Conservation (phyloP, 345 rosid genomes). For the Heritiera fomes region DNA sequence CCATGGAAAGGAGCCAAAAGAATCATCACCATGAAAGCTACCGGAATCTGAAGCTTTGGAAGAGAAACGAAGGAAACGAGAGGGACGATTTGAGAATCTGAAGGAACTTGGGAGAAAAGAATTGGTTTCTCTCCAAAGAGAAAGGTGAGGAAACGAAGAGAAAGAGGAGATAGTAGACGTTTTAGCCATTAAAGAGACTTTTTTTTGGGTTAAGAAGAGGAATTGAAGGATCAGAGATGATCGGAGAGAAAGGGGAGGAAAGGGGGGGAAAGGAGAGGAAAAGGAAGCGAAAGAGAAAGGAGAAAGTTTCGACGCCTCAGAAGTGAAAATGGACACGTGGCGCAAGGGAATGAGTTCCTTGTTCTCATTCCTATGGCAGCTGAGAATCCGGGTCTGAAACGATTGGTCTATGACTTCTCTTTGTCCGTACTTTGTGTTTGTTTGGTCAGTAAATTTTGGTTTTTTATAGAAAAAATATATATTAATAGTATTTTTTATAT, state of each 20-base stretch:
- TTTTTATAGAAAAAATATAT: not conserved
- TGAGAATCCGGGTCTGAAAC: not conserved
- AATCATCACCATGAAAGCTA: conserved; percentile 54
- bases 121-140: conserved; percentile 31
- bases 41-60: conserved; percentile 55
- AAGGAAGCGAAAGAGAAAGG: conserved; percentile 6
- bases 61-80: conserved; percentile 49
- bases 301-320: conserved; percentile 8
- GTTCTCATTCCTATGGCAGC: no score
- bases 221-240: conserved; percentile 16
- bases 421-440: not conserved
- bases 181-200: conserved; percentile 42
- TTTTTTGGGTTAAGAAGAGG: not conserved
- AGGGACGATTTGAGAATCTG: conserved; percentile 32
- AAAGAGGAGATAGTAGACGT: conserved; percentile 36
- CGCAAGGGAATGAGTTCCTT: not conserved
- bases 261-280: conserved; percentile 7
- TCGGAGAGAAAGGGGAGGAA: conserved; percentile 1
- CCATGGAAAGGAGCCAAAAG: conserved; percentile 74
- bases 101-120: conserved; percentile 29
- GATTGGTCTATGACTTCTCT: not conserved
- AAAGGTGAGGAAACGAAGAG: conserved; percentile 38
- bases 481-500: not conserved
- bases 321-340: not conserved
- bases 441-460: not conserved